A percentile compares a stretch with the other conserved stretches of the same genome.
These are phyloP conservation scores for Candida montana DNA, from an alignment of 805 yeast species.

Conservation along the genomic window DNA sequence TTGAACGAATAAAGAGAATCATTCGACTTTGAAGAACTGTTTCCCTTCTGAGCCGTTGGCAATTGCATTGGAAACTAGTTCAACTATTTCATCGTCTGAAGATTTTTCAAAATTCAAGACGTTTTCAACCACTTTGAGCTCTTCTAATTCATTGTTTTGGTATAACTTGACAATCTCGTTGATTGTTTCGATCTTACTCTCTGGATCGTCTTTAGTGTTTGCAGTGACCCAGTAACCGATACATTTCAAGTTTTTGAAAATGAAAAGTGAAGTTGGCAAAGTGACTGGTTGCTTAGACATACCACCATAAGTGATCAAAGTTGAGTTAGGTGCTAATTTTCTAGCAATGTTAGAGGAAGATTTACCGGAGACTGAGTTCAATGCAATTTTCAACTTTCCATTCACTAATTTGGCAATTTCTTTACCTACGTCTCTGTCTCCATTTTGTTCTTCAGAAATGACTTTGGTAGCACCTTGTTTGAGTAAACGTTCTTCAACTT, in stretches of 20 bases:
- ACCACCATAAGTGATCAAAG: constrained; percentile 90
- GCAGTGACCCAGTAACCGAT: constrained; percentile 92
- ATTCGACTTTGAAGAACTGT: constrained; percentile 35
- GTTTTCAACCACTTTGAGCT: constrained; percentile 31
- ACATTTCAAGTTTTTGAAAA: constrained; percentile 81
- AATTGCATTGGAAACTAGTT: constrained; percentile 32
- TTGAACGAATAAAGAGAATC: too few relatives aligned
- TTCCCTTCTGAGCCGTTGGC: constrained; percentile 37
- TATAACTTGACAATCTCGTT: constrained; percentile 51
- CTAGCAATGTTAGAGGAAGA: constrained; percentile 78
- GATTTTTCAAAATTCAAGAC: constrained; percentile 25
- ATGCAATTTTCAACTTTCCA: constrained; percentile 62
- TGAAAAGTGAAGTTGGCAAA: constrained; percentile 83
- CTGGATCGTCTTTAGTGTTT: constrained; percentile 55
- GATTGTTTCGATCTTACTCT: constrained; percentile 51
- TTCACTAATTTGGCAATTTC: constrained; percentile 51
- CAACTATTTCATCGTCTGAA: constrained; percentile 33
- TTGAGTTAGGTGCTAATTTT: constrained; percentile 68
- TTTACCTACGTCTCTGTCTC: constrained; percentile 58
- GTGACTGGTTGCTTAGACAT: constrained; percentile 95
- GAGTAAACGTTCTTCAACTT: constrained; percentile 46
- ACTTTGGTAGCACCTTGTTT: constrained; percentile 79
- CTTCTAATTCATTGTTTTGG: constrained; percentile 46
- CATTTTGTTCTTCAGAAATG: constrained; percentile 81
- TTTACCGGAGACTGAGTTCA: constrained; percentile 93